Conservation (phyloP, 2,329 filamentous ascomycete genomes). For the Fusarium sarcochroum region DNA sequence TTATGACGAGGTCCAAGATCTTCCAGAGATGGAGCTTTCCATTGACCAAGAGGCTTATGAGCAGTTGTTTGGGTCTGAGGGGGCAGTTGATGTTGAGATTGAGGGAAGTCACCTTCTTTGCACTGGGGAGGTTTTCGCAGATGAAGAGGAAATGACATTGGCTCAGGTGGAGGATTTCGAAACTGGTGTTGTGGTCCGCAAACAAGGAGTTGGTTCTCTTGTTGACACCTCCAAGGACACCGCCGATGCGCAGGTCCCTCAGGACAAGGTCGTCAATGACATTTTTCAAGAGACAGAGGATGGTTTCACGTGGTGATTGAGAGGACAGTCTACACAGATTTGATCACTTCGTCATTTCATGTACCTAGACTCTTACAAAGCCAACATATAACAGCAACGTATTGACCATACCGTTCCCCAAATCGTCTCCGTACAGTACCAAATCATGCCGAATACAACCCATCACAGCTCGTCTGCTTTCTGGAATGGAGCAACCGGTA, state of each 20-base stretch:
- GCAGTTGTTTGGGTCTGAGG: slow-evolving; percentile 38
- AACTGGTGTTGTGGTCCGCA: neutral
- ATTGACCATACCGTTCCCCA: neutral
- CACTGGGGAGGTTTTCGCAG: slow-evolving; percentile 28
- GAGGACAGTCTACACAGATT: neutral
- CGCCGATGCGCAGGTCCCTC: neutral
- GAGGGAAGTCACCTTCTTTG: slow-evolving; percentile 39
- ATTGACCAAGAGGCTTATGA: slow-evolving; percentile 50
- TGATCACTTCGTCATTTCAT: neutral
- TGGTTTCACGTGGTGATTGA: slow-evolving; percentile 29
- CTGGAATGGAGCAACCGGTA: too few relatives aligned
- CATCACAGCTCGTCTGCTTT: too few relatives aligned
- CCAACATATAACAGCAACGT: slow-evolving; percentile 18
- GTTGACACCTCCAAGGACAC: neutral
- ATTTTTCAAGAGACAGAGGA: slow-evolving; percentile 29
- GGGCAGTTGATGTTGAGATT: slow-evolving; percentile 50
- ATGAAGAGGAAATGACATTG: slow-evolving; percentile 20
- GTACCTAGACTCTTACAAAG: neutral
- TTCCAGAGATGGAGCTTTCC: slow-evolving; percentile 51
- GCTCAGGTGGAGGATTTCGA: neutral
- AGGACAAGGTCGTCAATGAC: neutral
- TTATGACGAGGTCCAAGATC: slow-evolving; percentile 42
- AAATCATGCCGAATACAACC: neutral
- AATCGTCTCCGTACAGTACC: neutral
- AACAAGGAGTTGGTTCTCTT: neutral